Conservation (phyloP, 768 basidiomycete species). For the Auricularia cornea region DNA sequence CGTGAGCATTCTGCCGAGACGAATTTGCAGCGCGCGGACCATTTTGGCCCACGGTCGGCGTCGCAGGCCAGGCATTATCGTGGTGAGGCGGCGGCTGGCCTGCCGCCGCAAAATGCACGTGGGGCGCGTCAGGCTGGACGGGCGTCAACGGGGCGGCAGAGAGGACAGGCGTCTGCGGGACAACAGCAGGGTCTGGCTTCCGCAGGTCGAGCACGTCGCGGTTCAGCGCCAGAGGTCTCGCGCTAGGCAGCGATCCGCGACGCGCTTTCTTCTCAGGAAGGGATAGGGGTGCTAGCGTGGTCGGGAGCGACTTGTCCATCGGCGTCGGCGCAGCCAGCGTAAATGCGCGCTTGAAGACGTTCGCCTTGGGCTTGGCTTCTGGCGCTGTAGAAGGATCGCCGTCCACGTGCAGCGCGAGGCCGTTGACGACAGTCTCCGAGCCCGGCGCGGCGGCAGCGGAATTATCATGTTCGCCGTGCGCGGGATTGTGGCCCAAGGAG, state of each 20-base stretch:
- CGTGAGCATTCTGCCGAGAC: no score
- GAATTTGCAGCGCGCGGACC: background rate
- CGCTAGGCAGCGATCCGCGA: background rate
- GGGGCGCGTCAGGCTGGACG: background rate
- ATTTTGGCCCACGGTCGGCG: background rate
- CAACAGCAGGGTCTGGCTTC: no score
- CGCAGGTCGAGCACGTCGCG: no score
- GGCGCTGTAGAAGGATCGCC: no score
- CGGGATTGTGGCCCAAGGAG: background rate
- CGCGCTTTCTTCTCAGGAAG: background rate
- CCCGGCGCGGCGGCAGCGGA: no score
- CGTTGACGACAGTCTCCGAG: background rate
- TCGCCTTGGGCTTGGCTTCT: no score
- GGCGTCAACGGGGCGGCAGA: no score
- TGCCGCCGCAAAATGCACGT: background rate
- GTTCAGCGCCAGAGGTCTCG: background rate
- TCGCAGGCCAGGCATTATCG: background rate
- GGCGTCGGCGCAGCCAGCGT: background rate
- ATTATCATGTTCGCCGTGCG: no score
- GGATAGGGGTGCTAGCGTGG: background rate
- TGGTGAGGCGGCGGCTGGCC: background rate
- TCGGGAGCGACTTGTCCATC: background rate
- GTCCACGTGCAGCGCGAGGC: background rate
- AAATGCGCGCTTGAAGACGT: background rate
- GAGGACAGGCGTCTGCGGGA: no score